Evolutionary conservation across 495 filamentous ascomycete genomes (phyloP).

Genomic region (Bryoglossum gracile): DNA sequence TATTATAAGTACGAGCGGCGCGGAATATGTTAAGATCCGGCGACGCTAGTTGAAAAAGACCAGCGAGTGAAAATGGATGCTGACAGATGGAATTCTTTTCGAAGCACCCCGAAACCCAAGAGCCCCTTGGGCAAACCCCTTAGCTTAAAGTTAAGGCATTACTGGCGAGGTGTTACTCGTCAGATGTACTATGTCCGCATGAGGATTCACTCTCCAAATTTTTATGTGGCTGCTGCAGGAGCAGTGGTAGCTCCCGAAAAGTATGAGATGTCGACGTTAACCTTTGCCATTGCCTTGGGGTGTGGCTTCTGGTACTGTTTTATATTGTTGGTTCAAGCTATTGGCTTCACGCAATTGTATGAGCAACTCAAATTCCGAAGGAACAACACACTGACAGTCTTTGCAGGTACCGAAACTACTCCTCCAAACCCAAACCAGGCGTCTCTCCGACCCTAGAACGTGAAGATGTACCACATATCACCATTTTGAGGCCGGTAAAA

Average conservation of each 20-base stretch:
- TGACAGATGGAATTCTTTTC: too few relatives aligned
- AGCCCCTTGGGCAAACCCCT: too few relatives aligned
- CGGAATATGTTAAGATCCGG: too few relatives aligned
- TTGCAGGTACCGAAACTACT: constrained; percentile 43
- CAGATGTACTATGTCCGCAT: constrained; percentile 11
- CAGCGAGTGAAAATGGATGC: too few relatives aligned
- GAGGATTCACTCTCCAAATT: neutral
- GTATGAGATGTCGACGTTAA: constrained; percentile 29
- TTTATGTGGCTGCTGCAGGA: constrained; percentile 10
- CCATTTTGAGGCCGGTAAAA: constrained; percentile 87
- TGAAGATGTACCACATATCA: constrained; percentile 67
- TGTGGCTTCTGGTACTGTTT: constrained; percentile 43
- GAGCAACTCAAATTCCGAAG: constrained; percentile 11
- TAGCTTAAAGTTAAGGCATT: too few relatives aligned
- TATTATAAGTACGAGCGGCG: too few relatives aligned
- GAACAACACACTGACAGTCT: constrained; percentile 14
- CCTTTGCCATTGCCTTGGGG: constrained; percentile 35
- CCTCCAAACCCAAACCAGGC: constrained; percentile 33
- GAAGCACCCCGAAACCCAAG: too few relatives aligned
- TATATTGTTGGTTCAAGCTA: constrained; percentile 40
- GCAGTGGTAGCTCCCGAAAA: constrained; percentile 1
- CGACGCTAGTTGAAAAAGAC: too few relatives aligned
- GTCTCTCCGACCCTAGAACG: constrained; percentile 37
- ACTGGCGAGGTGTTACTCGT: too few relatives aligned
- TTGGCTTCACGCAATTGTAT: constrained; percentile 47